These are phyloP conservation scores for Solanum aculeatissimum DNA, from an alignment of 305 asterid genomes.

Conservation along the genomic window DNA sequence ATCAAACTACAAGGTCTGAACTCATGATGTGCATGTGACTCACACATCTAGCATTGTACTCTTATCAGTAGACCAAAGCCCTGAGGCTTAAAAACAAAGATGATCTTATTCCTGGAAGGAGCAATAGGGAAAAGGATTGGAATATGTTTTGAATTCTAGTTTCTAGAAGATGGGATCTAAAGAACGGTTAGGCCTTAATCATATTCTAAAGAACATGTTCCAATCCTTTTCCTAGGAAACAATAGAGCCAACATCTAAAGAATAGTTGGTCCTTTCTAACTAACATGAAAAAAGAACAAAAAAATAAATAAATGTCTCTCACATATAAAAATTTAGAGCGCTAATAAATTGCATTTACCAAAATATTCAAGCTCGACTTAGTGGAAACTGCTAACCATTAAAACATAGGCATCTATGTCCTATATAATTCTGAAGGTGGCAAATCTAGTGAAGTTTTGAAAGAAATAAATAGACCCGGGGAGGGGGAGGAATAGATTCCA, in stretches of 20 bases:
- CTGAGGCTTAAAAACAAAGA: not conserved
- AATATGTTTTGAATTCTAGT: not conserved
- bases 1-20: not conserved
- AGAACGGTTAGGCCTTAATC: not conserved
- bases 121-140: not conserved
- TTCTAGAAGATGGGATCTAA: not conserved
- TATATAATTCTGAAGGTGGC: not conserved
- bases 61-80: not conserved
- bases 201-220: not conserved
- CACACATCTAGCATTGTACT: not conserved
- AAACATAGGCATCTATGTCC: not conserved
- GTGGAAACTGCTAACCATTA: not conserved
- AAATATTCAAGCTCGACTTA: not conserved
- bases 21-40: not conserved
- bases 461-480: not conserved
- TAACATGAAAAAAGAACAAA: not conserved
- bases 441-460: not conserved
- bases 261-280: not conserved
- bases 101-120: not conserved
- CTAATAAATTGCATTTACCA: not conserved
- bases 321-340: not conserved
- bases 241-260: not conserved
- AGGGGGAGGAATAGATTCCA: not conserved
- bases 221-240: not conserved
- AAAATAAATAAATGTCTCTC: not conserved